Percentiles rank a stretch among this genome's conserved stretches.
Conservation (phyloP, 1,284 basidiomycete genomes). For the Papiliotrema terrestris region DNA sequence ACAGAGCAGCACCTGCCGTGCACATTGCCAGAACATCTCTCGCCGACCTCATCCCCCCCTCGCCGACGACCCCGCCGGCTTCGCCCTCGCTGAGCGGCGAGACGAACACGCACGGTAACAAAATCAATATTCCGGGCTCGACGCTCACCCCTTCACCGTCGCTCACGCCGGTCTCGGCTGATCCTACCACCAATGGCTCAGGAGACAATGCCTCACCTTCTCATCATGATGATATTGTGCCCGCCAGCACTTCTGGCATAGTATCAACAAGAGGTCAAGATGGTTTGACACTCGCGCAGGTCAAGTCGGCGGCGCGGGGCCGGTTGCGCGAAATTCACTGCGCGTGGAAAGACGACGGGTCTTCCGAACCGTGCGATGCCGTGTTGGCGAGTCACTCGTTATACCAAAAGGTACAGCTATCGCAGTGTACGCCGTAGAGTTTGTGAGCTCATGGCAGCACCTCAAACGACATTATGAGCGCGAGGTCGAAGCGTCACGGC, state of each 20-base stretch:
- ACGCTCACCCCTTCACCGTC: background rate
- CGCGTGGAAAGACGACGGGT: conserved; percentile 1
- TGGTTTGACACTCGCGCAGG: background rate
- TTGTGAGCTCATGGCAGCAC: conserved; percentile 1
- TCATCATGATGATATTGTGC: background rate
- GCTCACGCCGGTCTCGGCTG: background rate
- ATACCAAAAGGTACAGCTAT: conserved; percentile 5
- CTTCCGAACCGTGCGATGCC: conserved; percentile 6
- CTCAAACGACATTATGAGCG: conserved; percentile 2
- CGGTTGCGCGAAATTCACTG: conserved; percentile 2
- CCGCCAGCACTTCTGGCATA: no score
- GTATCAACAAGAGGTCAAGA: background rate
- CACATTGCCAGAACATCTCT: no score
- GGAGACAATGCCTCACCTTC: background rate
- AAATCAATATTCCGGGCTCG: background rate
- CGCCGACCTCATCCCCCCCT: background rate
- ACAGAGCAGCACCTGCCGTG: background rate
- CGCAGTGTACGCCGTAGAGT: background rate
- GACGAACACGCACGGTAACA: background rate
- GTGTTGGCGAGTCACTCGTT: conserved; percentile 4
- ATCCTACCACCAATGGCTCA: background rate
- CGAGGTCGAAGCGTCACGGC: background rate
- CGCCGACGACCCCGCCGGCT: background rate
- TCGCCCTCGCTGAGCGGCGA: background rate
- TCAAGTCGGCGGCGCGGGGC: background rate